A percentile compares a stretch with the other conserved stretches of the same genome.
These are phyloP conservation scores for Paraphaeosphaeria sporulosa DNA, from an alignment of 2,329 filamentous ascomycete species.

Conservation along the genomic window DNA sequence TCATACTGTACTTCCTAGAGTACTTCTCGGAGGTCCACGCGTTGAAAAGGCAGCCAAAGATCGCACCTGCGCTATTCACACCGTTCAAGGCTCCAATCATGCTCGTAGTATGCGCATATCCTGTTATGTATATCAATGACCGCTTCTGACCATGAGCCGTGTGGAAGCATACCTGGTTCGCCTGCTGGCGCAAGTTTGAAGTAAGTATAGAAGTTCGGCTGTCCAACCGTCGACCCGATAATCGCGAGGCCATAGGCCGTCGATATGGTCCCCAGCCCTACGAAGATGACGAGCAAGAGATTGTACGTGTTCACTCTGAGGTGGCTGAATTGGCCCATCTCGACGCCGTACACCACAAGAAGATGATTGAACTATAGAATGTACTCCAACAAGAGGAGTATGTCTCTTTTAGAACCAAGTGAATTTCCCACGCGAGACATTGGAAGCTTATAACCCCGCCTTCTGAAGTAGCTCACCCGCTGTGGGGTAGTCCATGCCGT, in stretches of 20 bases:
- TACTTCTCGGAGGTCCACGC: conserved; percentile 51
- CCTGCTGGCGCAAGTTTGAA: conserved; percentile 50
- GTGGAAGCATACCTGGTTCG: conserved; percentile 30
- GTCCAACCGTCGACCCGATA: conserved; percentile 56
- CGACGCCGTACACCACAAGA: neutral
- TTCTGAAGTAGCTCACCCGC: neutral
- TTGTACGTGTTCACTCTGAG: conserved; percentile 41
- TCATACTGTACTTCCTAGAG: conserved; percentile 50
- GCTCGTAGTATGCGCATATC: conserved; percentile 52
- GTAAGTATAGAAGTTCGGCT: conserved; percentile 55
- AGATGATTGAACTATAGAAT: neutral
- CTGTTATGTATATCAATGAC: conserved; percentile 17
- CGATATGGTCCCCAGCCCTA: conserved; percentile 43
- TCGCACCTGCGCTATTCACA: conserved; percentile 52
- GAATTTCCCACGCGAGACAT: neutral
- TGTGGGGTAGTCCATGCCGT: neutral
- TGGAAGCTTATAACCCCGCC: neutral
- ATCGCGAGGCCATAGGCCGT: conserved; percentile 45
- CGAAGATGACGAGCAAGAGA: conserved; percentile 43
- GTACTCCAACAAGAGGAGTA: neutral
- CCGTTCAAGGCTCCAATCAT: conserved; percentile 57
- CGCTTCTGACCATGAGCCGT: neutral
- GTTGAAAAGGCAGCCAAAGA: conserved; percentile 49
- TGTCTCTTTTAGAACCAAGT: neutral
- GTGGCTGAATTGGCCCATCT: conserved; percentile 19